Evolutionary conservation across 78 protist genomes (phyloP).

Genomic region (Planoprotostelium fungivorum): DNA sequence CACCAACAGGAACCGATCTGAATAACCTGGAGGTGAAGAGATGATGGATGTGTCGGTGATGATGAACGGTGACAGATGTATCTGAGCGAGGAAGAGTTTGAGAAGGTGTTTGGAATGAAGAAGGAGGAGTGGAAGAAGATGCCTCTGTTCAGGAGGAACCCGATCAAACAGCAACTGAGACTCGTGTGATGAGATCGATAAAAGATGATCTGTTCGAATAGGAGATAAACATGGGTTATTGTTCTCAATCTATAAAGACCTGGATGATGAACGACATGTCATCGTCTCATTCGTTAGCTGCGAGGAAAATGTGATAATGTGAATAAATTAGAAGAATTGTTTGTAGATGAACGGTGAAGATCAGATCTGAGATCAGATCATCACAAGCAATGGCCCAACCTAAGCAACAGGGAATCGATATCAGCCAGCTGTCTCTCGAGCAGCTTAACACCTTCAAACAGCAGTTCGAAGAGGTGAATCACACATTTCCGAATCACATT

Average conservation of each 20-base stretch:
- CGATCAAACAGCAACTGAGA: neutral
- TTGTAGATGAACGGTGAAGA: no score
- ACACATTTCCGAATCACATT: no score
- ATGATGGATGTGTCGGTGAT: neutral
- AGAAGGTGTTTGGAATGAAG: constrained; percentile 27
- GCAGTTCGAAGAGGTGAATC: neutral
- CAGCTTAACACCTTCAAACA: neutral
- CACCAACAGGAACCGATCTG: neutral
- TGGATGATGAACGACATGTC: no score
- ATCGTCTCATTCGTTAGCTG: no score
- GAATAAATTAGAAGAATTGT: no score
- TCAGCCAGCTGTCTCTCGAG: neutral
- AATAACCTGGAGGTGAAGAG: neutral
- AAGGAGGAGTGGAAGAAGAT: constrained; percentile 28
- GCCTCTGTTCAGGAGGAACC: neutral
- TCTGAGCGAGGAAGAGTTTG: constrained; percentile 40
- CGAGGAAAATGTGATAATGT: no score
- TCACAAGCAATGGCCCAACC: neutral
- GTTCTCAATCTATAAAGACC: no score
- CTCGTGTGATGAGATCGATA: no score
- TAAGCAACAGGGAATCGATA: neutral
- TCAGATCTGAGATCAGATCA: neutral
- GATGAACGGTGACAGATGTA: constrained; percentile 22
- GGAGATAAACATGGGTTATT: no score
- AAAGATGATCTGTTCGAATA: no score